Evolutionary conservation across 2,329 filamentous ascomycete genomes (phyloP).

Genomic region (Zasmidium angulare): DNA sequence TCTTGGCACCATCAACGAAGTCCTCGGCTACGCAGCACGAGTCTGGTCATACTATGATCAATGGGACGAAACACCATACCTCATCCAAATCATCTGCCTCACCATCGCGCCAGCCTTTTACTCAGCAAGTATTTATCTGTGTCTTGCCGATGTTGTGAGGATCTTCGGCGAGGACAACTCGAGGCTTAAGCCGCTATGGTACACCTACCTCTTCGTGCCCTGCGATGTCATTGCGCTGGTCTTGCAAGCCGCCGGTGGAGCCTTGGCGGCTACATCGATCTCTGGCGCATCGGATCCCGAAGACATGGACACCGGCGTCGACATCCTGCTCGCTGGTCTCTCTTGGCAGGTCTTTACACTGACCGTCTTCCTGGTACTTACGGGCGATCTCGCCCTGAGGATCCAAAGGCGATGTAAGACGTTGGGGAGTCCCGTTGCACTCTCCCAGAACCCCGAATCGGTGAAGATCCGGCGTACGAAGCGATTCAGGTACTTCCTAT

Average conservation of each 20-base stretch:
- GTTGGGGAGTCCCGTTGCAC: neutral
- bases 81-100: slow-evolving; percentile 2
- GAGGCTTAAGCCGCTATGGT: neutral
- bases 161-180: slow-evolving; percentile 1
- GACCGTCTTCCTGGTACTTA: neutral
- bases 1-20: neutral
- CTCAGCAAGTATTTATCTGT: neutral
- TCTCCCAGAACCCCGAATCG: neutral
- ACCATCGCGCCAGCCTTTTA: neutral
- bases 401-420: neutral
- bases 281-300: neutral
- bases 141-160: neutral
- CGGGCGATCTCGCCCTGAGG: neutral
- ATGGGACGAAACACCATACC: neutral
- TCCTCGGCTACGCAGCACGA: neutral
- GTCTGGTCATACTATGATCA: neutral
- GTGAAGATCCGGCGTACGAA: neutral
- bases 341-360: neutral
- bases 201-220: neutral
- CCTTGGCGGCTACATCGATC: neutral
- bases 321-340: neutral
- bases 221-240: neutral
- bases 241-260: neutral
- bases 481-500: neutral
- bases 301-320: neutral